A percentile compares a stretch with the other conserved stretches of the same genome.
Conservation (phyloP, 2,329 filamentous ascomycete genomes). For the Curvularia hawaiiensis region DNA sequence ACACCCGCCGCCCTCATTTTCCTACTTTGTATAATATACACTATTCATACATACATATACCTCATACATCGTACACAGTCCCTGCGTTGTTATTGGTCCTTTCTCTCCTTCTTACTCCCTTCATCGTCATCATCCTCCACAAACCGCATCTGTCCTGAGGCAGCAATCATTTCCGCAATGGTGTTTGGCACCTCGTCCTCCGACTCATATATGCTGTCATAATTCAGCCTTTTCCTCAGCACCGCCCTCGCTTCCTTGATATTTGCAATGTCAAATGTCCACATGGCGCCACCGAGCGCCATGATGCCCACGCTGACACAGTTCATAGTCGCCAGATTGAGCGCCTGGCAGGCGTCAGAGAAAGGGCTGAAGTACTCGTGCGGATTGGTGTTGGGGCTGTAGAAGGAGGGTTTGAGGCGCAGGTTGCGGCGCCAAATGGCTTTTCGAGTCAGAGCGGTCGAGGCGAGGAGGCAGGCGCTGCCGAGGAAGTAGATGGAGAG, state of each 20-base stretch:
- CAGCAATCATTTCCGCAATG: conserved; percentile 41
- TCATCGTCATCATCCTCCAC: conserved; percentile 25
- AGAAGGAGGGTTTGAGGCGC: conserved; percentile 71
- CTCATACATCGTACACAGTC: conserved; percentile 21
- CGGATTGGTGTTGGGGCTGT: conserved; percentile 61
- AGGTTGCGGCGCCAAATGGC: conserved; percentile 68
- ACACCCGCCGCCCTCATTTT: too few species aligned
- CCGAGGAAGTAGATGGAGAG: conserved; percentile 76
- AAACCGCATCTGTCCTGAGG: conserved; percentile 52
- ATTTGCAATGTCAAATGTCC: conserved; percentile 72
- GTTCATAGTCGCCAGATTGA: conserved; percentile 87
- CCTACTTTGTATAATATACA: conserved; percentile 18
- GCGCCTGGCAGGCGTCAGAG: conserved; percentile 78
- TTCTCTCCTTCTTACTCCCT: conserved; percentile 8
- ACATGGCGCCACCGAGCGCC: conserved; percentile 73
- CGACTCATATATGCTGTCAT: conserved; percentile 59
- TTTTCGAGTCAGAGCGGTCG: conserved; percentile 67
- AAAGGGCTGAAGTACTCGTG: conserved; percentile 63
- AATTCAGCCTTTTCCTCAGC: conserved; percentile 60
- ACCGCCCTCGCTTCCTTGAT: conserved; percentile 62
- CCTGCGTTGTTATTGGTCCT: conserved; percentile 19
- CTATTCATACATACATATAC: conserved; percentile 33
- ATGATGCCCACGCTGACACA: conserved; percentile 78
- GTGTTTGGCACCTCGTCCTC: conserved; percentile 33
- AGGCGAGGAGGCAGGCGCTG: conserved; percentile 74